These are phyloP conservation scores for Kappamyces sp. DNA, from an alignment of 192 early-diverging fungal species.

Conservation along the genomic window DNA sequence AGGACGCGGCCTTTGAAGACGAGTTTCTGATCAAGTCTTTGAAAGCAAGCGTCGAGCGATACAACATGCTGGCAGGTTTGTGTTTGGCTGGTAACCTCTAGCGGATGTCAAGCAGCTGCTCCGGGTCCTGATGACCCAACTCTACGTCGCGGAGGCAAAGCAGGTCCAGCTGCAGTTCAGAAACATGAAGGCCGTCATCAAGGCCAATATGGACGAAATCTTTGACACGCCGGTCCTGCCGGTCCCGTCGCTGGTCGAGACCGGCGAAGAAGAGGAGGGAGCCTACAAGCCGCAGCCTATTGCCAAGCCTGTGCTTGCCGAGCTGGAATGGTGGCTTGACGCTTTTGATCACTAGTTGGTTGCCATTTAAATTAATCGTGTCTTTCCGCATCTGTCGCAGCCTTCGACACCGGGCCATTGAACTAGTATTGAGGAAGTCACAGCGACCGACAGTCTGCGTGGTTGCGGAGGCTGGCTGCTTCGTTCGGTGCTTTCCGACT, in stretches of 20 bases:
- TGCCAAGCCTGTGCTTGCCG: neutral
- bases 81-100: neutral
- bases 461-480: no score
- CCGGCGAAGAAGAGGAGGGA: neutral
- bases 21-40: slow-evolving; percentile 47
- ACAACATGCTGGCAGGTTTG: slow-evolving; percentile 1
- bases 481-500: no score
- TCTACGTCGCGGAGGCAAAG: neutral
- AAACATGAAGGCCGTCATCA: neutral
- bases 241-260: neutral
- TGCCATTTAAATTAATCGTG: no score
- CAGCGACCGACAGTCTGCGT: no score
- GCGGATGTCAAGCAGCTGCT: neutral
- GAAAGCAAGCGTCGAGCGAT: neutral
- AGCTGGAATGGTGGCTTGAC: slow-evolving; percentile 1
- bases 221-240: neutral
- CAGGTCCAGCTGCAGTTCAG: neutral
- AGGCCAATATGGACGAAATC: slow-evolving; percentile 4
- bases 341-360: neutral
- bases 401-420: no score
- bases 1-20: slow-evolving; percentile 85
- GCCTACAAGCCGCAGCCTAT: slow-evolving; percentile 2
- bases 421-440: no score
- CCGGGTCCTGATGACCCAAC: neutral
- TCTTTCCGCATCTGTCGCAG: no score